Conservation (phyloP, 2,329 filamentous ascomycete species). For the Nemania sp. region DNA sequence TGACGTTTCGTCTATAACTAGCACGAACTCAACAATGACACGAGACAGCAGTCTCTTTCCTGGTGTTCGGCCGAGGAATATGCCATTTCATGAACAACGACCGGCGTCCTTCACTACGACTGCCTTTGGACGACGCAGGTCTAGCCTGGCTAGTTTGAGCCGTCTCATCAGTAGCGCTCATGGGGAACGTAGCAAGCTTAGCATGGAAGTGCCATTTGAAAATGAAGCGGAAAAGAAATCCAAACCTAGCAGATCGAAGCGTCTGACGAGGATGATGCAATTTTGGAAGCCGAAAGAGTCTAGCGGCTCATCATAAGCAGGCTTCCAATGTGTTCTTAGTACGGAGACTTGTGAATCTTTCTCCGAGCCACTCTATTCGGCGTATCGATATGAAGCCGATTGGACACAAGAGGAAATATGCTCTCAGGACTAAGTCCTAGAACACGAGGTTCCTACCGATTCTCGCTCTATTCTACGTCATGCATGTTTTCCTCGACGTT, state of each 20-base stretch:
- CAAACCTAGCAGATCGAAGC: slow-evolving; percentile 73
- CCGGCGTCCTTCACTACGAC: slow-evolving; percentile 72
- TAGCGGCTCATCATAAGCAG: slow-evolving; percentile 42
- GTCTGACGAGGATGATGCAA: slow-evolving; percentile 79
- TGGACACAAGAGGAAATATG: neutral
- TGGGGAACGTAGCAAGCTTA: slow-evolving; percentile 80
- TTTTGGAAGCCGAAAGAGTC: slow-evolving; percentile 77
- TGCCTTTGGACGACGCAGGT: slow-evolving; percentile 76
- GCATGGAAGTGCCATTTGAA: slow-evolving; percentile 72
- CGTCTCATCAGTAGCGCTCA: slow-evolving; percentile 80
- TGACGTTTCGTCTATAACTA: slow-evolving; percentile 79
- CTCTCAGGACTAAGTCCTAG: neutral
- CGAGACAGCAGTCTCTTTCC: slow-evolving; percentile 69
- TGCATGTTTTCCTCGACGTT: slow-evolving; percentile 3
- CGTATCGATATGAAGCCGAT: neutral
- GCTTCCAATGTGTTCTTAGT: slow-evolving; percentile 25
- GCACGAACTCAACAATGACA: slow-evolving; percentile 82
- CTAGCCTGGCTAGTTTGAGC: slow-evolving; percentile 81
- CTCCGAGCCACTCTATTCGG: neutral
- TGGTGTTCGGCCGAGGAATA: slow-evolving; percentile 54
- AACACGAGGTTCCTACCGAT: neutral
- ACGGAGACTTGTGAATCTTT: neutral
- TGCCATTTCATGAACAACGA: slow-evolving; percentile 64
- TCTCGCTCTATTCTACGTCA: neutral
- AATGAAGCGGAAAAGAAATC: slow-evolving; percentile 67